Conservation (phyloP, 768 basidiomycete species). For the Tephrocybe rancida region DNA sequence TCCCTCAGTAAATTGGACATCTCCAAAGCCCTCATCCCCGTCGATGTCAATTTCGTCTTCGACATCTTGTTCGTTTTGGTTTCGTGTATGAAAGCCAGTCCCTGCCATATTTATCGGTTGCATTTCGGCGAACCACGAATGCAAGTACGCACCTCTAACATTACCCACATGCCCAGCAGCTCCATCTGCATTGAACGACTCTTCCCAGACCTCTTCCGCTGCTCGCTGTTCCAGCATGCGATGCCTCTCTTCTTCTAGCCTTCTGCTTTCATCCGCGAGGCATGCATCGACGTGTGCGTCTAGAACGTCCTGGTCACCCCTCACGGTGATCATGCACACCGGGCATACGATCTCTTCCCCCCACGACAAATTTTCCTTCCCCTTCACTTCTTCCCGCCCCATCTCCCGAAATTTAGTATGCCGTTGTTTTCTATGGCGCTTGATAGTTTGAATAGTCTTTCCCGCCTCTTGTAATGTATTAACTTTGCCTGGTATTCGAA, state of each 20-base stretch:
- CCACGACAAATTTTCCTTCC: slow-evolving; percentile 28
- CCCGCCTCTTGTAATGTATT: slow-evolving; percentile 40
- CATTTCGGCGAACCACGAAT: background rate
- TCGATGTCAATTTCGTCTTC: slow-evolving; percentile 85
- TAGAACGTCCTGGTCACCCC: slow-evolving; percentile 71
- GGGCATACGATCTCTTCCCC: slow-evolving; percentile 62
- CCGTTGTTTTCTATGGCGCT: slow-evolving; percentile 69
- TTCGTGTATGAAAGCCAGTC: slow-evolving; percentile 71
- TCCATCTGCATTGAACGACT: slow-evolving; percentile 25
- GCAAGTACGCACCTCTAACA: slow-evolving; percentile 43
- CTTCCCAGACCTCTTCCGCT: slow-evolving; percentile 33
- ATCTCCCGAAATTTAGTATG: slow-evolving; percentile 69
- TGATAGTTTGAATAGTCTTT: slow-evolving; percentile 64
- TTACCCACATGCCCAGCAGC: slow-evolving; percentile 46
- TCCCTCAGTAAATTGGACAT: slow-evolving; percentile 74
- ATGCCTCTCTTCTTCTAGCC: slow-evolving; percentile 44
- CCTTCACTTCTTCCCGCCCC: slow-evolving; percentile 57
- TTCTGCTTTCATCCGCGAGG: slow-evolving; percentile 55
- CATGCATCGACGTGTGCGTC: slow-evolving; percentile 86
- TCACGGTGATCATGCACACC: slow-evolving; percentile 58
- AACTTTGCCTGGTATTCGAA: slow-evolving; percentile 39
- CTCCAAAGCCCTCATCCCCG: slow-evolving; percentile 74
- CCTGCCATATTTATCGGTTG: slow-evolving; percentile 39
- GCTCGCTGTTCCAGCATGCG: slow-evolving; percentile 31
- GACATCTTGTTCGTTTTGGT: slow-evolving; percentile 57